Conservation (phyloP, 169 alveolate species). For the Cryptosporidium tyzzeri region DNA sequence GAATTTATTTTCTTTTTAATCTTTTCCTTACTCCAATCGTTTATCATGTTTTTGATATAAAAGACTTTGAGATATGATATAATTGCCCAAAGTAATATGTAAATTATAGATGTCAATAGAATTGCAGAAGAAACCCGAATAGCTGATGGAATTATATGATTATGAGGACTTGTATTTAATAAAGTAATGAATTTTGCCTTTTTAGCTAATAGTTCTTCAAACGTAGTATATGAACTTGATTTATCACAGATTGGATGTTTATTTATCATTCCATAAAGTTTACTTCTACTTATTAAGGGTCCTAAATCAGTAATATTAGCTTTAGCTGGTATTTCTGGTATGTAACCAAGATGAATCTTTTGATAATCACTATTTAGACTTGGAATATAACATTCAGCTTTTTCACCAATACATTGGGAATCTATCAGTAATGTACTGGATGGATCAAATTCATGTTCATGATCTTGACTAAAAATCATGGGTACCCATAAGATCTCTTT, state of each 20-base stretch:
- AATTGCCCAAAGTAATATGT: constrained; percentile 24
- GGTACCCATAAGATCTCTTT: constrained; percentile 51
- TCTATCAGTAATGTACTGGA: constrained; percentile 5
- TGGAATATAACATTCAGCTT: constrained; percentile 17
- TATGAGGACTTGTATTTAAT: constrained; percentile 41
- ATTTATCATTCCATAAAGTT: background rate
- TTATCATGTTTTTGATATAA: constrained; percentile 29
- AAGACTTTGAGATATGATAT: constrained; percentile 25
- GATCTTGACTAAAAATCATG: constrained; percentile 13
- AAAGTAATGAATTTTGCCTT: constrained; percentile 36
- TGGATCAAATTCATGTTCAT: constrained; percentile 2
- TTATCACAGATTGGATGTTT: constrained; percentile 23
- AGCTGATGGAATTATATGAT: constrained; percentile 53
- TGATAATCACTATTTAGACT: constrained; percentile 33
- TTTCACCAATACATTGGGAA: background rate
- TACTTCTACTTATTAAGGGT: background rate
- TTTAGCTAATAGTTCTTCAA: constrained; percentile 61
- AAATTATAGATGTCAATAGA: constrained; percentile 8
- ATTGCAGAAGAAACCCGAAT: constrained; percentile 2
- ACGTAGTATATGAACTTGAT: constrained; percentile 37
- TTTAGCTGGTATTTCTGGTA: constrained; percentile 36
- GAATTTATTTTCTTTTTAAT: background rate
- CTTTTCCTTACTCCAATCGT: constrained; percentile 16
- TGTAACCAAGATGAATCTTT: constrained; percentile 47
- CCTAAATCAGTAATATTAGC: constrained; percentile 21